These are phyloP conservation scores for Ogataea trehaloabstinens DNA, from an alignment of 805 yeast genomes.

Conservation along the genomic window DNA sequence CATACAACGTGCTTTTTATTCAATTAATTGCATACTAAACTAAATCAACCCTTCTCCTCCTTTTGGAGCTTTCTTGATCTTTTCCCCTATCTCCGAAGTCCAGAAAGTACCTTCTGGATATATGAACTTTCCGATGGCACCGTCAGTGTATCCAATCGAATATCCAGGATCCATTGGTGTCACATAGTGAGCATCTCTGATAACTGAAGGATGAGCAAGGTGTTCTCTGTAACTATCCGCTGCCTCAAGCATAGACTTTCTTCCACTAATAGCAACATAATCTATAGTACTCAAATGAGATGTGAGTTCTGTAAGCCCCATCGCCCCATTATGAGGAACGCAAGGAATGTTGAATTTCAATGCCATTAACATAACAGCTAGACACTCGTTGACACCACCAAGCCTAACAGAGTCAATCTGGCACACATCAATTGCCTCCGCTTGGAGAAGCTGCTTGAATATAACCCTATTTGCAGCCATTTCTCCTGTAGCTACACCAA, in stretches of 20 bases:
- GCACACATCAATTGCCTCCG: conserved; percentile 23
- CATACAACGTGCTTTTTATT: too few species aligned
- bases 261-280: conserved; percentile 18
- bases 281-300: conserved; percentile 23
- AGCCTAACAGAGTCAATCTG: conserved; percentile 24
- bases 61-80: conserved; percentile 2
- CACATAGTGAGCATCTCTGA: conserved; percentile 20
- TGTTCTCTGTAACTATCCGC: conserved; percentile 23
- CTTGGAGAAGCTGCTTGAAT: conserved; percentile 24
- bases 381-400: conserved; percentile 24
- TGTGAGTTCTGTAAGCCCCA: conserved; percentile 25
- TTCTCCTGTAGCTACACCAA: conserved; percentile 26
- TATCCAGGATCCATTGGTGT: conserved; percentile 24
- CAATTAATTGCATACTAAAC: neutral
- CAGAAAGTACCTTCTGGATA: conserved; percentile 24
- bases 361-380: conserved; percentile 24
- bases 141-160: conserved; percentile 16
- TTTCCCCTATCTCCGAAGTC: conserved; percentile 17
- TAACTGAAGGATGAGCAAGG: conserved; percentile 17
- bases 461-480: conserved; percentile 26
- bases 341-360: conserved; percentile 20
- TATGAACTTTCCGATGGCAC: conserved; percentile 17
- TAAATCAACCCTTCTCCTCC: conserved; percentile 3
- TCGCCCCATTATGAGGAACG: conserved; percentile 25
- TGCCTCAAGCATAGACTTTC: conserved; percentile 20